These are phyloP conservation scores for Aspergillus wentii DNA, from an alignment of 495 filamentous ascomycete genomes.

Conservation along the genomic window DNA sequence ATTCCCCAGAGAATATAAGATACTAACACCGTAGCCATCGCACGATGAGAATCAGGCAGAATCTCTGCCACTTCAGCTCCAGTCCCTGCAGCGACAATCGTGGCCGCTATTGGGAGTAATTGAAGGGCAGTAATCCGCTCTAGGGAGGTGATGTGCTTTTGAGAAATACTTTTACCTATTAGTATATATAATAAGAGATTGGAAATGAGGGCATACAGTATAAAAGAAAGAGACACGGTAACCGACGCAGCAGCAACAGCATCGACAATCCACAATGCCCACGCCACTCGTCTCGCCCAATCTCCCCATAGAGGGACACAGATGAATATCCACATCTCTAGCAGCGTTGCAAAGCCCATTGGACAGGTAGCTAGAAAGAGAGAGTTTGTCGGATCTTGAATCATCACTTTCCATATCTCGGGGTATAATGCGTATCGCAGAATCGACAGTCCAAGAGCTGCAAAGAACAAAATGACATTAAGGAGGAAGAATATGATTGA, in stretches of 20 bases:
- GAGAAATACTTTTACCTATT: constrained; percentile 13
- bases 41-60: constrained; percentile 17
- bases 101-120: constrained; percentile 41
- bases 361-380: constrained; percentile 44
- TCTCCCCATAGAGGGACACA: constrained; percentile 41
- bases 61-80: constrained; percentile 35
- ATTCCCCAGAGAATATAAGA: constrained; percentile 44
- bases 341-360: constrained; percentile 47
- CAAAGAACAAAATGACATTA: constrained; percentile 36
- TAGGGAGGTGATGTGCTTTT: constrained; percentile 32
- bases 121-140: constrained; percentile 40
- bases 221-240: constrained; percentile 36
- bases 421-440: constrained; percentile 45
- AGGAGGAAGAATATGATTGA: constrained; percentile 40
- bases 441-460: constrained; percentile 29
- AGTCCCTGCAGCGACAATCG: constrained; percentile 41
- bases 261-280: constrained; percentile 45
- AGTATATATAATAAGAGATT: too few relatives aligned
- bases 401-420: constrained; percentile 40
- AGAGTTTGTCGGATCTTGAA: constrained; percentile 40
- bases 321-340: constrained; percentile 41
- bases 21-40: constrained; percentile 34
- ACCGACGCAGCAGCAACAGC: constrained; percentile 29
- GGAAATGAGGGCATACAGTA: constrained; percentile 24
- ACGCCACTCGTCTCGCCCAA: constrained; percentile 28